Percentiles rank a stretch among this genome's conserved stretches.
phyloP scores from a whole-genome alignment of 164 flowering plant species.

The Berberis thunbergii region DNA sequence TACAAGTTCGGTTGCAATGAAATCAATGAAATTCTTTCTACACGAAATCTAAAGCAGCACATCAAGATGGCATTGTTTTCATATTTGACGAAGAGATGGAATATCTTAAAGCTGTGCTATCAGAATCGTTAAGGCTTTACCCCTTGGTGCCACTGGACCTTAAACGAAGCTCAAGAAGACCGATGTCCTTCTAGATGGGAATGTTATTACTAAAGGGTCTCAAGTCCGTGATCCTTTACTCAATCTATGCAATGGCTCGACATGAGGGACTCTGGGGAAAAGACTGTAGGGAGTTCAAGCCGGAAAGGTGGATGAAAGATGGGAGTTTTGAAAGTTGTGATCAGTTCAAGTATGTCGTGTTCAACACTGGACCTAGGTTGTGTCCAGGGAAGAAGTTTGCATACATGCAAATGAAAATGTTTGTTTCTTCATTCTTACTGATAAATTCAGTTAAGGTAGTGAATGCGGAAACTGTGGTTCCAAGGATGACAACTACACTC shows the following conservation, averaged over 20 bases:
- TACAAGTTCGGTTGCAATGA: slow-evolving; percentile 68
- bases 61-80: slow-evolving; percentile 10
- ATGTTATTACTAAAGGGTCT: slow-evolving; percentile 28
- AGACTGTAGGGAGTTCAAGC: slow-evolving; percentile 50
- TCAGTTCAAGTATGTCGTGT: slow-evolving; percentile 42
- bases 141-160: slow-evolving; percentile 56
- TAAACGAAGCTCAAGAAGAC: slow-evolving; percentile 43
- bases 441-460: too few species aligned
- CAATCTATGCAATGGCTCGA: slow-evolving; percentile 36
- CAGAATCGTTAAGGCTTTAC: slow-evolving; percentile 57
- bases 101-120: slow-evolving; percentile 56
- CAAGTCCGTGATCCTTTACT: slow-evolving; percentile 22
- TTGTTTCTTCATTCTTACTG: slow-evolving; percentile 31
- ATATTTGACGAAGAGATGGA: slow-evolving; percentile 43
- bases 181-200: slow-evolving; percentile 51
- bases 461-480: too few species aligned
- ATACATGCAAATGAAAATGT: slow-evolving; percentile 51
- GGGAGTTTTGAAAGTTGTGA: slow-evolving; percentile 31
- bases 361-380: slow-evolving; percentile 54
- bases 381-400: slow-evolving; percentile 61
- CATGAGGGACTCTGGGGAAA: slow-evolving; percentile 50
- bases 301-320: slow-evolving; percentile 55
- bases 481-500: too few species aligned
- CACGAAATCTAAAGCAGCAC: not conserved
- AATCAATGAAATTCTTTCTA: slow-evolving; percentile 17